phyloP scores from a whole-genome alignment of 192 early-diverging fungal genomes.

The Umbelopsis sp. region DNA sequence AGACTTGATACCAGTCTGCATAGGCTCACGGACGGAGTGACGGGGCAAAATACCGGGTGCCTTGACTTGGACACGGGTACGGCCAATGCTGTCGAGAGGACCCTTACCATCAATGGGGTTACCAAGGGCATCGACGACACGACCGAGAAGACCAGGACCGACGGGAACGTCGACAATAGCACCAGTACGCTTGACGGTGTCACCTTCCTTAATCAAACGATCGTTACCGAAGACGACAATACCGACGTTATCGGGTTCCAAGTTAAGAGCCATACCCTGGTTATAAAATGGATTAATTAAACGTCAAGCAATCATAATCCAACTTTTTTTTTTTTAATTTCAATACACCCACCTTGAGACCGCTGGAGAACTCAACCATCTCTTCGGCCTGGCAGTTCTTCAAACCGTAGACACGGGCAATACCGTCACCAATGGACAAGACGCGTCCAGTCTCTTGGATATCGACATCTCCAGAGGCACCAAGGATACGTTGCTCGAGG shows the following conservation, averaged over 20 bases:
- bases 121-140: constrained; percentile 98
- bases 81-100: constrained; percentile 81
- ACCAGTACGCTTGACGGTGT: constrained; percentile 98
- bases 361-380: constrained; percentile 99
- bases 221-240: constrained; percentile 99
- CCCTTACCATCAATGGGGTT: constrained; percentile 99
- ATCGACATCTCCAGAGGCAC: constrained; percentile 79
- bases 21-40: constrained; percentile 98
- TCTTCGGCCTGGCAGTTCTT: constrained; percentile 99
- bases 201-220: constrained; percentile 99
- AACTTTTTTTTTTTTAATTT: too few species aligned
- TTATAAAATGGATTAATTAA: neutral
- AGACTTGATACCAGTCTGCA: constrained; percentile 99
- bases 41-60: constrained; percentile 99
- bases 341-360: constrained; percentile 75
- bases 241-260: constrained; percentile 99
- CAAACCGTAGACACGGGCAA: constrained; percentile 98
- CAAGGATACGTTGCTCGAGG: constrained; percentile 96
- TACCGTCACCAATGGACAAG: constrained; percentile 99
- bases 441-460: constrained; percentile 98
- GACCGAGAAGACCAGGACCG: constrained; percentile 87
- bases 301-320: neutral
- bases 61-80: constrained; percentile 97
- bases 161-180: constrained; percentile 98
- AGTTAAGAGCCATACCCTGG: constrained; percentile 97